phyloP scores from a whole-genome alignment of 148 eudicot genomes.

The Chenopodium formosanum region DNA sequence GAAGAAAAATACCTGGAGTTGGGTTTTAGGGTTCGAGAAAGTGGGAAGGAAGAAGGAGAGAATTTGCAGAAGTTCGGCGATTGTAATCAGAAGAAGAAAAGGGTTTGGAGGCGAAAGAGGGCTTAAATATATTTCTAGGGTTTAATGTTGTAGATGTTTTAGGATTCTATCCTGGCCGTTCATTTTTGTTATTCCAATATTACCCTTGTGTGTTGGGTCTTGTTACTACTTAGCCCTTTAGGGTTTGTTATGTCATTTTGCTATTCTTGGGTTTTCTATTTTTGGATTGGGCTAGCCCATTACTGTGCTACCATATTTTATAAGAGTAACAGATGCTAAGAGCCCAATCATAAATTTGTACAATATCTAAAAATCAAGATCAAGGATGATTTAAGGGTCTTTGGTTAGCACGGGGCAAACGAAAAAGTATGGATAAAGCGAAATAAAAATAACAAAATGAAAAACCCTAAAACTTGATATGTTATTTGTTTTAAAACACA shows the following conservation, averaged over 20 bases:
- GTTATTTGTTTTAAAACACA: too few species aligned
- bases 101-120: background rate
- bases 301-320: too few species aligned
- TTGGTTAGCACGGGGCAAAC: too few species aligned
- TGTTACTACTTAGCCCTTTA: background rate
- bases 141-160: constrained; percentile 8
- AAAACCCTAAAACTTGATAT: too few species aligned
- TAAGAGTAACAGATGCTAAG: too few species aligned
- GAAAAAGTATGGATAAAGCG: too few species aligned
- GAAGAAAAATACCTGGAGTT: background rate
- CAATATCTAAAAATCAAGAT: too few species aligned
- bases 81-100: background rate
- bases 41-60: background rate
- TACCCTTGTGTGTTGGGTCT: background rate
- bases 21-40: background rate
- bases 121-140: constrained; percentile 28
- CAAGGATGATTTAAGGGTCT: too few species aligned
- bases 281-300: too few species aligned
- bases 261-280: too few species aligned
- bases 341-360: too few species aligned
- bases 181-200: background rate
- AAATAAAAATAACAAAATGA: too few species aligned
- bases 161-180: constrained; percentile 29
- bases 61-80: constrained; percentile 1
- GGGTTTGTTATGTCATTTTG: background rate